Evolutionary conservation across 768 basidiomycete genomes (phyloP).

Genomic region (Lactifluus piperatus): DNA sequence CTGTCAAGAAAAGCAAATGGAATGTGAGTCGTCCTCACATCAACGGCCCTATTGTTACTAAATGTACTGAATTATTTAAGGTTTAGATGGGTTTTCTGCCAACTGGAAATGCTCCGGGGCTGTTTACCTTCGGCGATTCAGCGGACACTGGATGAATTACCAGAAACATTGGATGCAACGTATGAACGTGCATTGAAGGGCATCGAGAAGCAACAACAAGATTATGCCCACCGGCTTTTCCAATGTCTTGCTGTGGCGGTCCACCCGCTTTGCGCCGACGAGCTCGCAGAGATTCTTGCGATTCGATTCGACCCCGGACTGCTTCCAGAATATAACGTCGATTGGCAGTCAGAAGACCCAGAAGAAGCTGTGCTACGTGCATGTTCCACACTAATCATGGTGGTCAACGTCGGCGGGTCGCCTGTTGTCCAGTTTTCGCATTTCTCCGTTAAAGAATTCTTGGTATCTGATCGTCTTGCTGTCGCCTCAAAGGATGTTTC

Average conservation of each 20-base stretch:
- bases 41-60: background rate
- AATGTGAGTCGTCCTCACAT: background rate
- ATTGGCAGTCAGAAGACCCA: background rate
- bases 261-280: constrained; percentile 4
- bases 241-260: background rate
- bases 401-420: background rate
- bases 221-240: background rate
- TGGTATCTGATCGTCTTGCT: background rate
- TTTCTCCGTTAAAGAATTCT: constrained; percentile 5
- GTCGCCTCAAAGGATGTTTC: background rate
- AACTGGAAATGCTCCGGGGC: background rate
- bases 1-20: background rate
- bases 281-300: constrained; percentile 2
- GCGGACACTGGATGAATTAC: background rate
- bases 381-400: background rate
- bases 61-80: background rate
- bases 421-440: constrained; percentile 2
- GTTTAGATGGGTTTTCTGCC: constrained; percentile 1
- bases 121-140: background rate
- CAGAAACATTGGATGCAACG: background rate
- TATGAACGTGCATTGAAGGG: background rate
- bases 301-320: background rate
- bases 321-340: background rate
- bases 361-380: background rate
- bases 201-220: background rate